phyloP scores from a whole-genome alignment of 2,329 filamentous ascomycete genomes.

The Penicillium sclerotigenum region DNA sequence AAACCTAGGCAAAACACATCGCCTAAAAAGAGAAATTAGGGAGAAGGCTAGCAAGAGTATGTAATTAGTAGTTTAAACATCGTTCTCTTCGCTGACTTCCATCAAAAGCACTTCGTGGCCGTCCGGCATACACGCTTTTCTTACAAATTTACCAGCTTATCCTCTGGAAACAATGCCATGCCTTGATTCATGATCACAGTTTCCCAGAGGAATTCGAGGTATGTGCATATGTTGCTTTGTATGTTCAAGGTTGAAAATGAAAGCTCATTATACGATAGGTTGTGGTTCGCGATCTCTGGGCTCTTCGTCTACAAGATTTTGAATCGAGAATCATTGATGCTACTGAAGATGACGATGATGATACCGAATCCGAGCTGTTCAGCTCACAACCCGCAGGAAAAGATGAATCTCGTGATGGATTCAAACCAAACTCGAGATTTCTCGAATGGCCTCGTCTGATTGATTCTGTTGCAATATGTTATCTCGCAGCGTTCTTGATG shows the following conservation, averaged over 20 bases:
- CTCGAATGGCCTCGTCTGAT: slow-evolving; percentile 61
- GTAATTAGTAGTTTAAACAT: slow-evolving; percentile 11
- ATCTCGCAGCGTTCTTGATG: slow-evolving; percentile 72
- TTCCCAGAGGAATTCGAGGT: slow-evolving; percentile 73
- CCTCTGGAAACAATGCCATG: slow-evolving; percentile 74
- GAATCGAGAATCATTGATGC: slow-evolving; percentile 44
- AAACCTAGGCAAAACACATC: slow-evolving; percentile 56
- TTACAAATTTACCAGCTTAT: slow-evolving; percentile 82
- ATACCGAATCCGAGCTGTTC: slow-evolving; percentile 50
- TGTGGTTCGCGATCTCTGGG: slow-evolving; percentile 81
- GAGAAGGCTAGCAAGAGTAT: slow-evolving; percentile 52
- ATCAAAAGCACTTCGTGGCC: slow-evolving; percentile 54
- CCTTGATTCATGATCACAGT: slow-evolving; percentile 64
- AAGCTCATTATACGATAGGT: slow-evolving; percentile 32
- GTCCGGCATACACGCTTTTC: slow-evolving; percentile 71
- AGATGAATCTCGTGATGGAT: slow-evolving; percentile 42
- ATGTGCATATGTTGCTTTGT: neutral
- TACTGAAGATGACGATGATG: slow-evolving; percentile 33
- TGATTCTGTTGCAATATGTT: slow-evolving; percentile 75
- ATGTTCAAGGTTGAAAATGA: neutral
- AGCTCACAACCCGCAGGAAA: slow-evolving; percentile 56
- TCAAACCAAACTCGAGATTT: slow-evolving; percentile 34
- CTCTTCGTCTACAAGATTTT: slow-evolving; percentile 64
- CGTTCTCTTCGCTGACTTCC: slow-evolving; percentile 47
- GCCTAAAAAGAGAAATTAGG: slow-evolving; percentile 53